These are phyloP conservation scores for Neofusicoccum laricinum DNA, from an alignment of 2,329 filamentous ascomycete genomes.

Conservation along the genomic window DNA sequence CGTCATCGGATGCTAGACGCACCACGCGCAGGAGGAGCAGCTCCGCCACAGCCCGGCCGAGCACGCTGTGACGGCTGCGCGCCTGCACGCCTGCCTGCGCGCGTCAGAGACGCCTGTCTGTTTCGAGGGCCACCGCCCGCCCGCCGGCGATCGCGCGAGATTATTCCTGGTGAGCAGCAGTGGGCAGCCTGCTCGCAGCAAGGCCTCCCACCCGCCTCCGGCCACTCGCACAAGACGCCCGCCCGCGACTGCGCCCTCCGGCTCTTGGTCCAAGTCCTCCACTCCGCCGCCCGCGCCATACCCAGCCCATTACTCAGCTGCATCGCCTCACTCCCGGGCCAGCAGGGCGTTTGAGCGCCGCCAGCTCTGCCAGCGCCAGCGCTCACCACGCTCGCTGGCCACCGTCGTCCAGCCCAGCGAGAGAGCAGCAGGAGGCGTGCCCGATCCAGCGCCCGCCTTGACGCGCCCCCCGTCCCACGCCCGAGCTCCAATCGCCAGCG, in stretches of 20 bases:
- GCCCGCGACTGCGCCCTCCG: background rate
- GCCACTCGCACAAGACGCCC: background rate
- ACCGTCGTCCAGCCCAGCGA: too few relatives aligned
- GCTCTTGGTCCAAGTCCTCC: too few relatives aligned
- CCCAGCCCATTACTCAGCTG: constrained; percentile 4
- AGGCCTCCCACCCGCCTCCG: background rate
- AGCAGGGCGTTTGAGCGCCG: background rate
- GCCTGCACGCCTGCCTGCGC: background rate
- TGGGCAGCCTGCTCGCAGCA: background rate
- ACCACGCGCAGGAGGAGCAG: background rate
- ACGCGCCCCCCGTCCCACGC: background rate
- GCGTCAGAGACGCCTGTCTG: background rate
- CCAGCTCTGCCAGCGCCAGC: background rate
- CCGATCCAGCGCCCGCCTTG: background rate
- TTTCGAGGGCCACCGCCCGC: too few relatives aligned
- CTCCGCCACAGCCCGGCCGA: background rate
- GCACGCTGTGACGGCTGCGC: too few relatives aligned
- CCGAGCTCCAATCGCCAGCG: background rate
- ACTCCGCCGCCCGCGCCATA: background rate
- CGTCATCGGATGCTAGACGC: background rate
- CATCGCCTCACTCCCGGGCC: background rate
- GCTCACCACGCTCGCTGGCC: background rate
- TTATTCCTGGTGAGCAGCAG: background rate
- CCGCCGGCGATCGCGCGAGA: background rate
- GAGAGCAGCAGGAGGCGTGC: background rate